phyloP scores from a whole-genome alignment of 2,329 filamentous ascomycete genomes.

The Trichoderma citrinoviride region DNA sequence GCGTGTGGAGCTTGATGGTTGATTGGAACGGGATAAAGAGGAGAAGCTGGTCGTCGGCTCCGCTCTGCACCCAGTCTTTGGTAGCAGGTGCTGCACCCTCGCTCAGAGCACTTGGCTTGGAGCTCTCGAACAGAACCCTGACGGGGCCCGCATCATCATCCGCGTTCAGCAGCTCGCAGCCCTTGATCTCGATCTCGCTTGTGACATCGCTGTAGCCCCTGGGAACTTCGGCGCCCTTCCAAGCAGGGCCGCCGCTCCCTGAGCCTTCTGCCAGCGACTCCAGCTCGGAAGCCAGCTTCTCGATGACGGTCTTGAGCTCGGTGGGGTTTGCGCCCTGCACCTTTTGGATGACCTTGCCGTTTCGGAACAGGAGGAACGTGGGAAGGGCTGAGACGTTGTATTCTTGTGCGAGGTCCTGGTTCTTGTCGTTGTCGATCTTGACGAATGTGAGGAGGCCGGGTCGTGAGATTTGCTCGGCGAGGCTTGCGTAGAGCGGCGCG shows the following conservation, averaged over 20 bases:
- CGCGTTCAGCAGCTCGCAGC: constrained; percentile 83
- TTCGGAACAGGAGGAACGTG: constrained; percentile 86
- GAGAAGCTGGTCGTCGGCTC: constrained; percentile 95
- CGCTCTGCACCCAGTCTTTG: constrained; percentile 91
- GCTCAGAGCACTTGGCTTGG: constrained; percentile 62
- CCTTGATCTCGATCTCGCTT: constrained; percentile 72
- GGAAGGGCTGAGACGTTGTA: constrained; percentile 77
- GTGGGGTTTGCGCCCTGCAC: constrained; percentile 71
- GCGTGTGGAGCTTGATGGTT: constrained; percentile 82
- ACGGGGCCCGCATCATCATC: constrained; percentile 74
- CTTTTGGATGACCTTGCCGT: constrained; percentile 64
- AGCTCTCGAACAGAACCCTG: constrained; percentile 67
- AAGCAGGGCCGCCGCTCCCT: constrained; percentile 46
- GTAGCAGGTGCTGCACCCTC: constrained; percentile 49
- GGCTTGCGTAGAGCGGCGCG: constrained; percentile 75
- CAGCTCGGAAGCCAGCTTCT: constrained; percentile 68
- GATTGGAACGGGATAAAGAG: constrained; percentile 87
- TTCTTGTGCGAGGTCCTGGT: constrained; percentile 68
- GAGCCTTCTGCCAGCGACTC: constrained; percentile 48
- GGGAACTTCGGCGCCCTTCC: constrained; percentile 73
- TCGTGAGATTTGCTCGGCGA: constrained; percentile 68
- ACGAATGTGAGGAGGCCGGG: constrained; percentile 75
- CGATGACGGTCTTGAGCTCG: constrained; percentile 67
- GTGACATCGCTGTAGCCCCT: constrained; percentile 83
- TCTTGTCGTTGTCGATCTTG: constrained; percentile 80